These are phyloP conservation scores for Lithospermum erythrorhizon DNA, from an alignment of 257 asterid genomes.

Conservation along the genomic window DNA sequence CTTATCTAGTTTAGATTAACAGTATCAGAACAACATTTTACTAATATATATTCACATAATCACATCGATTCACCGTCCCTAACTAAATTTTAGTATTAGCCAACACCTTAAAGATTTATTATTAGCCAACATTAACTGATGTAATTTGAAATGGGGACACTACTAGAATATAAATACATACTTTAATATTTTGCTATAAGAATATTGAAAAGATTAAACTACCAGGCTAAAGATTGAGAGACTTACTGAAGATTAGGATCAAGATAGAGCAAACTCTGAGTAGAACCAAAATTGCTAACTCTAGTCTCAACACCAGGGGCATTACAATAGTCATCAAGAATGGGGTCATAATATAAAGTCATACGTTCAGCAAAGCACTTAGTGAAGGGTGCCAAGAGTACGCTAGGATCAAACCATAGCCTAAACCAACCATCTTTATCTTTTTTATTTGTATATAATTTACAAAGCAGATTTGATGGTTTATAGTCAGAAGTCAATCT, in stretches of 20 bases:
- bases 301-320: slow-evolving; percentile 87
- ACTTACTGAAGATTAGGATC: slow-evolving; percentile 69
- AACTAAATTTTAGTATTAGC: too few relatives aligned
- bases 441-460: slow-evolving; percentile 43
- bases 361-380: slow-evolving; percentile 69
- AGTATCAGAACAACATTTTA: too few relatives aligned
- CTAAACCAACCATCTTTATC: slow-evolving; percentile 80
- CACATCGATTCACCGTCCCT: too few relatives aligned
- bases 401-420: slow-evolving; percentile 75
- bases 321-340: slow-evolving; percentile 57
- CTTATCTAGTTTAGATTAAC: too few relatives aligned
- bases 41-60: too few relatives aligned
- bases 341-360: slow-evolving; percentile 46
- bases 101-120: too few relatives aligned
- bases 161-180: too few relatives aligned
- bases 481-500: slow-evolving; percentile 52
- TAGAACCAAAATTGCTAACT: slow-evolving; percentile 60
- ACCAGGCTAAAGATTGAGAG: not conserved
- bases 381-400: slow-evolving; percentile 55
- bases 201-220: too few relatives aligned
- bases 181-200: too few relatives aligned
- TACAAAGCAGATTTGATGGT: slow-evolving; percentile 52
- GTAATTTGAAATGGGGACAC: too few relatives aligned
- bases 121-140: too few relatives aligned
- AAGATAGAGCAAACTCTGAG: slow-evolving; percentile 45